Conservation (phyloP, 768 basidiomycete genomes). For the Tubosaeta sp. region DNA sequence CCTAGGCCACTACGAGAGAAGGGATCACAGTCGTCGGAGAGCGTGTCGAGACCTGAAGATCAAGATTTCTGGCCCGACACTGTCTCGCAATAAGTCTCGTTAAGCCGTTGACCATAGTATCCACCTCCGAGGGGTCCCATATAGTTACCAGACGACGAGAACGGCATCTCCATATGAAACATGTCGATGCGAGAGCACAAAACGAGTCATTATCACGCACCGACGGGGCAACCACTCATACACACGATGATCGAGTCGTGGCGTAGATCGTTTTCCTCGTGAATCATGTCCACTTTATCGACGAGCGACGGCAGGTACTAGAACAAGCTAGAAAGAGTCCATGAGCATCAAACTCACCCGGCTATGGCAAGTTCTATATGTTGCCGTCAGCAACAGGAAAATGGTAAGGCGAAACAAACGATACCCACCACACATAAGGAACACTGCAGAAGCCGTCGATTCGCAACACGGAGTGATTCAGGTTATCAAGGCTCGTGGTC, state of each 20-base stretch:
- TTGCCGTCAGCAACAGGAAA: not conserved
- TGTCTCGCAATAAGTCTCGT: slow-evolving; percentile 92
- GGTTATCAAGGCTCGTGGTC: slow-evolving; percentile 87
- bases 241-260: slow-evolving; percentile 97
- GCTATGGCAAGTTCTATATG: slow-evolving; percentile 66
- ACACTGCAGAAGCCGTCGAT: slow-evolving; percentile 95
- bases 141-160: slow-evolving; percentile 90
- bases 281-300: slow-evolving; percentile 91
- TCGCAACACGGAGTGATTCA: slow-evolving; percentile 72
- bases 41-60: too few species aligned
- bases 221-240: slow-evolving; percentile 97
- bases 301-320: slow-evolving; percentile 90
- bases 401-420: not conserved
- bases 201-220: slow-evolving; percentile 53
- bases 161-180: slow-evolving; percentile 70
- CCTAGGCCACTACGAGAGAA: too few species aligned
- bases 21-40: too few species aligned
- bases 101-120: slow-evolving; percentile 89
- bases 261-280: slow-evolving; percentile 88
- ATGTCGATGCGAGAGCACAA: not conserved
- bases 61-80: slow-evolving; percentile 88
- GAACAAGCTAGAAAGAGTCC: slow-evolving; percentile 33
- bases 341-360: slow-evolving; percentile 38
- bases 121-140: slow-evolving; percentile 95
- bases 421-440: slow-evolving; percentile 80